Percentiles rank a stretch among this genome's conserved stretches.
Conservation (phyloP, 345 rosid species). For the Turritis glabra region DNA sequence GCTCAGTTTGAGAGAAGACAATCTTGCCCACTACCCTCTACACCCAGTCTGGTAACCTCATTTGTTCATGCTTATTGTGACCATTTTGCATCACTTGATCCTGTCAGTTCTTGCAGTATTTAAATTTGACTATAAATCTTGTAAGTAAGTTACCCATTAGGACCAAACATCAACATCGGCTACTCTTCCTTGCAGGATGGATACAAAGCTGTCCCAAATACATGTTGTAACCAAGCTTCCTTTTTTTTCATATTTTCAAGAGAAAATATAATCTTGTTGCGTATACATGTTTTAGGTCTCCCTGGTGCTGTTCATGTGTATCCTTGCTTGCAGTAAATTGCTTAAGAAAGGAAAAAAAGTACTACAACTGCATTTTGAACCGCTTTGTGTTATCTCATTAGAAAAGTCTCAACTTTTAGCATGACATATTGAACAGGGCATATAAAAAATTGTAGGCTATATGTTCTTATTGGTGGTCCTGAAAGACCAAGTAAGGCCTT, state of each 20-base stretch:
- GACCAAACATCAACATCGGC: conserved; percentile 29
- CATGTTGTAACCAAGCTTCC: neutral
- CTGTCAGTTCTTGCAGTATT: conserved; percentile 35
- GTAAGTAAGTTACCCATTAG: conserved; percentile 24
- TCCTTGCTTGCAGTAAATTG: conserved; percentile 4
- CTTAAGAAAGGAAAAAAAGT: conserved; percentile 16
- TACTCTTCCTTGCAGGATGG: conserved; percentile 20
- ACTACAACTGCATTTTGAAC: neutral
- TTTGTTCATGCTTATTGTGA: conserved; percentile 49
- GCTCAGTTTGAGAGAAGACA: conserved; percentile 36
- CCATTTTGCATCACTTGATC: conserved; percentile 43
- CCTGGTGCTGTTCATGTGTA: conserved; percentile 19
- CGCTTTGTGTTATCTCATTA: neutral
- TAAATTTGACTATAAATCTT: conserved; percentile 40
- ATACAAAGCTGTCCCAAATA: conserved; percentile 18
- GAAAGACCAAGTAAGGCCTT: conserved; percentile 24
- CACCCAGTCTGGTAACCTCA: conserved; percentile 30
- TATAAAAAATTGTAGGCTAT: conserved; percentile 23
- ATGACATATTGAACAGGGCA: conserved; percentile 24
- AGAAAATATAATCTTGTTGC: neutral
- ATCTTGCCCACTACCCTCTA: conserved; percentile 33
- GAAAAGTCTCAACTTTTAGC: conserved; percentile 18
- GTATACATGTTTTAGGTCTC: conserved; percentile 6
- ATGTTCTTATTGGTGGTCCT: conserved; percentile 38
- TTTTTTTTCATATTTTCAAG: neutral